Evolutionary conservation across 2,329 filamentous ascomycete species (phyloP).

Genomic region (Grosmannia huntii): DNA sequence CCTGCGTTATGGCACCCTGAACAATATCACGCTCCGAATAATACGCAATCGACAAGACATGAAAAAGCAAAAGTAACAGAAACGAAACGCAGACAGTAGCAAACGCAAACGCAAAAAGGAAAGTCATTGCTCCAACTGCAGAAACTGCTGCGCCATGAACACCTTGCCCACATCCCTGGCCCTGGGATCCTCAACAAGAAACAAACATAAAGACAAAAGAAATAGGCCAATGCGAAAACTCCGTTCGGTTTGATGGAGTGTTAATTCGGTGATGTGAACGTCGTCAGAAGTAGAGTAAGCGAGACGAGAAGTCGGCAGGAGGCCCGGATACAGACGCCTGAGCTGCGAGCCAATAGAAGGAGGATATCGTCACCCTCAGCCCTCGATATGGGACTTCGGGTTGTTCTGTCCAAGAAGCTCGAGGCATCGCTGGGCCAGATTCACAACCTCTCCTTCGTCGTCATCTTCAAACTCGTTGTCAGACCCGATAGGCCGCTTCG

Average conservation of each 20-base stretch:
- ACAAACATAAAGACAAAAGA: constrained; percentile 2
- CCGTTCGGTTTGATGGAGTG: neutral
- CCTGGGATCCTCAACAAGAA: neutral
- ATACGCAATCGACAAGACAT: constrained; percentile 4
- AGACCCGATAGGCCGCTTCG: constrained; percentile 75
- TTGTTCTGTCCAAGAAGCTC: constrained; percentile 69
- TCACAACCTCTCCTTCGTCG: constrained; percentile 86
- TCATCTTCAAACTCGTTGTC: constrained; percentile 81
- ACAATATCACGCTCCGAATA: constrained; percentile 10
- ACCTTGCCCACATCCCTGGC: constrained; percentile 20
- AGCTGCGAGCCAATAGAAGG: constrained; percentile 12
- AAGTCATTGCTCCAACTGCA: neutral
- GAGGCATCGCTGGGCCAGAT: constrained; percentile 76
- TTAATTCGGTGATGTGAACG: neutral
- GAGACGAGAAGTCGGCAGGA: neutral
- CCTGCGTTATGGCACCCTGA: neutral
- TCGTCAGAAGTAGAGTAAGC: neutral
- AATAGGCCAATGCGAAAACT: constrained; percentile 3
- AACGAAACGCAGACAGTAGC: constrained; percentile 6
- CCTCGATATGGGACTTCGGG: constrained; percentile 73
- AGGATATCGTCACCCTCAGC: constrained; percentile 29
- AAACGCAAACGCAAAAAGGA: neutral
- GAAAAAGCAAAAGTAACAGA: neutral
- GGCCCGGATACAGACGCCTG: neutral
- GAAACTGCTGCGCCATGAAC: constrained; percentile 26